Percentiles rank a stretch among this genome's conserved stretches.
These are phyloP conservation scores for Chaetothyriales sp. DNA, from an alignment of 2,329 filamentous ascomycete species.

Conservation along the genomic window DNA sequence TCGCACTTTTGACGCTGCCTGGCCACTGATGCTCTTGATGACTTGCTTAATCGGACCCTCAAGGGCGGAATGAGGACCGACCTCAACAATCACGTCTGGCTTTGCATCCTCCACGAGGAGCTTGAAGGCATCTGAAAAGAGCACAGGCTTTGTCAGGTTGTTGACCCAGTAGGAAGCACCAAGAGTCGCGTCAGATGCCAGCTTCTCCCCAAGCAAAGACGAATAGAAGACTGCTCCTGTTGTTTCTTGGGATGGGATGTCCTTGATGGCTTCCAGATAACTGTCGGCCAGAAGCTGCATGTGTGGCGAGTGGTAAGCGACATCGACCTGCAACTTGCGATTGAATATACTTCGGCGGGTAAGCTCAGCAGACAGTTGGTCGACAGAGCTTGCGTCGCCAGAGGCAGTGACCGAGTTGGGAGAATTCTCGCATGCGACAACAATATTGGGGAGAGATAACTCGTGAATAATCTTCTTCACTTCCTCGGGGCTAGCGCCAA, in stretches of 20 bases:
- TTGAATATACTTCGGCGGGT: slow-evolving; percentile 16
- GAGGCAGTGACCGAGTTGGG: slow-evolving; percentile 24
- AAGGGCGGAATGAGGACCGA: slow-evolving; percentile 6
- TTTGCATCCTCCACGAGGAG: slow-evolving; percentile 3
- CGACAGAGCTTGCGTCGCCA: slow-evolving; percentile 19
- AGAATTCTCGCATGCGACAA: slow-evolving; percentile 25
- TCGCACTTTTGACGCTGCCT: slow-evolving; percentile 1
- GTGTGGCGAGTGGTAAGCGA: slow-evolving; percentile 21
- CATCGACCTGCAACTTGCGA: slow-evolving; percentile 17
- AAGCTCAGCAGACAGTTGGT: slow-evolving; percentile 3
- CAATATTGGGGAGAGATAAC: slow-evolving; percentile 1
- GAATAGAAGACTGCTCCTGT: background rate
- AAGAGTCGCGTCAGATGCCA: slow-evolving; percentile 5
- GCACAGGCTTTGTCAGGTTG: slow-evolving; percentile 19
- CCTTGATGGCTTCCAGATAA: slow-evolving; percentile 14
- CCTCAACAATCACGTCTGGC: slow-evolving; percentile 5
- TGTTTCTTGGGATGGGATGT: slow-evolving; percentile 1
- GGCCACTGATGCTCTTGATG: slow-evolving; percentile 16
- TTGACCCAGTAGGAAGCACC: slow-evolving; percentile 19
- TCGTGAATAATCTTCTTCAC: slow-evolving; percentile 7
- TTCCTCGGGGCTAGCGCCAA: slow-evolving; percentile 15
- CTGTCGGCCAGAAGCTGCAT: slow-evolving; percentile 17
- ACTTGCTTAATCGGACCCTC: slow-evolving; percentile 18
- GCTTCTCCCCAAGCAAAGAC: slow-evolving; percentile 8
- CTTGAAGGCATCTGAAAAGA: slow-evolving; percentile 16